These are phyloP conservation scores for Scedosporium boydii DNA, from an alignment of 2,329 filamentous ascomycete species.

Conservation along the genomic window DNA sequence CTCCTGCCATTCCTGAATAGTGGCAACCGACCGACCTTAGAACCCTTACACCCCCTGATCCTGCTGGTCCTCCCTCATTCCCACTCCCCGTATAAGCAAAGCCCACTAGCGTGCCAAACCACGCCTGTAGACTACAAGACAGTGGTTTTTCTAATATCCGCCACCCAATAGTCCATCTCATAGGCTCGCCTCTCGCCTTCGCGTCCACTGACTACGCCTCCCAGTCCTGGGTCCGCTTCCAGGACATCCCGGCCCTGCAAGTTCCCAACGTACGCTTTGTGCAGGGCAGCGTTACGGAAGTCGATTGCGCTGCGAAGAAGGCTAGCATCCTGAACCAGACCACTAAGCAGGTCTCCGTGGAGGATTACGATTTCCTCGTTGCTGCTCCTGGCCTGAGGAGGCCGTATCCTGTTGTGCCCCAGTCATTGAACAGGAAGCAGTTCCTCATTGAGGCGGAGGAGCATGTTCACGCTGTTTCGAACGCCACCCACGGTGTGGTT, in stretches of 20 bases:
- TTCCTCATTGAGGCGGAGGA: conserved; percentile 53
- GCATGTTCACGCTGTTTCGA: conserved; percentile 46
- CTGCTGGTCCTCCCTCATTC: not conserved
- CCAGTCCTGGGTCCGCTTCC: conserved; percentile 62
- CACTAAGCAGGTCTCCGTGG: conserved; percentile 29
- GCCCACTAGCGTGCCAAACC: not conserved
- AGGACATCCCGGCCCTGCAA: conserved; percentile 57
- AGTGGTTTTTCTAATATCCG: not conserved
- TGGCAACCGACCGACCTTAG: too few relatives aligned
- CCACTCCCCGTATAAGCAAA: not conserved
- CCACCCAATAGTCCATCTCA: conserved; percentile 52
- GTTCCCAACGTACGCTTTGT: conserved; percentile 52
- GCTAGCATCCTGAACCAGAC: conserved; percentile 44
- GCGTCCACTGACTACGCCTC: conserved; percentile 52
- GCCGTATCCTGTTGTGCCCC: conserved; percentile 64
- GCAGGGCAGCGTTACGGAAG: conserved; percentile 51
- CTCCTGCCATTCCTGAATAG: not conserved
- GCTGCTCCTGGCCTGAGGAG: conserved; percentile 61
- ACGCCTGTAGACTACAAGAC: too few relatives aligned
- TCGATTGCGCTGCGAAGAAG: conserved; percentile 51
- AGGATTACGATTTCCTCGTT: conserved; percentile 66
- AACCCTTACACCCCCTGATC: not conserved
- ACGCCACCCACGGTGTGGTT: conserved; percentile 49
- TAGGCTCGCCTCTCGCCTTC: conserved; percentile 65
- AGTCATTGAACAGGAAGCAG: conserved; percentile 48